Base-by-base conservation (phyloP, 202 grass and related monocot genomes). In the Panicum virgatum region DNA sequence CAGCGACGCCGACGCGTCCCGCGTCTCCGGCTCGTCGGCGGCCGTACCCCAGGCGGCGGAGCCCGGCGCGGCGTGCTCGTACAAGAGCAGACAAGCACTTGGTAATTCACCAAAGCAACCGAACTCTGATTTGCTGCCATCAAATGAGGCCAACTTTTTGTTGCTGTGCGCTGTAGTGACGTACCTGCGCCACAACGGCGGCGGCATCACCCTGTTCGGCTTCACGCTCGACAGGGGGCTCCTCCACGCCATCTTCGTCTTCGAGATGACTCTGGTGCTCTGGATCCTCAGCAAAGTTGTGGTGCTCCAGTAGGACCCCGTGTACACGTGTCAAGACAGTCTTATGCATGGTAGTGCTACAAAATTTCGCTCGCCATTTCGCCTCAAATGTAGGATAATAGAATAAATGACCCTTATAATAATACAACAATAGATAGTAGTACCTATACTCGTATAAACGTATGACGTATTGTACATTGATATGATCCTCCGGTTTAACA, bases 281-380 rank as follows among this genome's bases (percentile, higher is more conserved):
- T 98, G 95, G 95, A 91, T 98, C 74, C 86, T 98, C 5, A 98
- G 95, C 88, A 94, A 98, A 86, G 90, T 88, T 14, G 88, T 94
- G 5, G 92, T 93, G 52, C 80, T 14, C 20, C 7, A 23, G 9
- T 22, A 60, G 11, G 56, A 3, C 7, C 52, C 43, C 12, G 39
- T 52, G 47, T 52, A 29, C 57, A 60, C 25, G 12, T 60, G 57
- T 60, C 12, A 29, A 0, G 57, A 60, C 25, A 29, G 25, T 59
- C 22, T 59, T 53, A 13, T 22, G 6, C 9, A 22, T 6, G n/a
- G 51, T n/a, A 22, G 22, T 12, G 54, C 66, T 46, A 19, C 40
- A 26, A 1, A 4, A 7, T 46, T 13, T 62, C 2, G 5, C 26
- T 32, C 7, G 19, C 67, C 45, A 39, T 9, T 73, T 34, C 32